Evolutionary conservation across 2,329 filamentous ascomycete species (phyloP).

Genomic region (Leptographium lundbergii): DNA sequence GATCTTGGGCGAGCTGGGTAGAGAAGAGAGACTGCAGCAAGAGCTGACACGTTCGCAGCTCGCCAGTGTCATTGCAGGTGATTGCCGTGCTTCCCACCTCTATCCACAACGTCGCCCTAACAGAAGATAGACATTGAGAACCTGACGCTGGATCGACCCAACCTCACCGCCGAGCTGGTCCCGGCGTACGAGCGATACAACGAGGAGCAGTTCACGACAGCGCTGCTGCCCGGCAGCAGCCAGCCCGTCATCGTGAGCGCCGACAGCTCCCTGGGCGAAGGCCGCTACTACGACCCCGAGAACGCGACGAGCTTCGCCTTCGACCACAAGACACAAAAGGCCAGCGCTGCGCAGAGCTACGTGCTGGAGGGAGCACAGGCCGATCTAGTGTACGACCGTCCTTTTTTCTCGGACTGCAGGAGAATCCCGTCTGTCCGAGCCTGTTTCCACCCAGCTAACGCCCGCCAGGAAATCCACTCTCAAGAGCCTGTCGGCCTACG

Average conservation of each 20-base stretch:
- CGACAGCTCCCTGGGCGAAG: slow-evolving; percentile 69
- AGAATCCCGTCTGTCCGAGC: too few species aligned
- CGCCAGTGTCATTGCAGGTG: slow-evolving; percentile 48
- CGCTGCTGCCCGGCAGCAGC: slow-evolving; percentile 78
- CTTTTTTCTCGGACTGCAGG: not conserved
- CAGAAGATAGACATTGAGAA: slow-evolving; percentile 83
- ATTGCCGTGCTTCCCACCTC: not conserved
- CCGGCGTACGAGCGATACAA: slow-evolving; percentile 92
- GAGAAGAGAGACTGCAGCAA: not conserved
- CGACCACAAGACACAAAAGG: slow-evolving; percentile 74
- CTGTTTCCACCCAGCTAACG: too few species aligned
- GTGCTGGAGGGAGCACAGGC: slow-evolving; percentile 62
- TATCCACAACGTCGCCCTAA: slow-evolving; percentile 9
- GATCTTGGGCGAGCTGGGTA: too few species aligned
- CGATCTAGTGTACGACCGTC: slow-evolving; percentile 59
- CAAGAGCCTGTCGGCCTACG: slow-evolving; percentile 63
- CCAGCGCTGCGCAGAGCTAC: slow-evolving; percentile 69
- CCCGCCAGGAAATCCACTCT: slow-evolving; percentile 64
- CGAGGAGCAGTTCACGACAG: slow-evolving; percentile 80
- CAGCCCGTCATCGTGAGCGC: slow-evolving; percentile 75
- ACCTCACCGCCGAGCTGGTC: slow-evolving; percentile 57
- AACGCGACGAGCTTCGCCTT: slow-evolving; percentile 80
- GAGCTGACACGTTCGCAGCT: slow-evolving; percentile 2
- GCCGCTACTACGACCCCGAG: slow-evolving; percentile 82
- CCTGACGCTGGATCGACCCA: slow-evolving; percentile 57